Base-by-base conservation (phyloP, 2,329 filamentous ascomycete species). In the Bertia moriformis region DNA sequence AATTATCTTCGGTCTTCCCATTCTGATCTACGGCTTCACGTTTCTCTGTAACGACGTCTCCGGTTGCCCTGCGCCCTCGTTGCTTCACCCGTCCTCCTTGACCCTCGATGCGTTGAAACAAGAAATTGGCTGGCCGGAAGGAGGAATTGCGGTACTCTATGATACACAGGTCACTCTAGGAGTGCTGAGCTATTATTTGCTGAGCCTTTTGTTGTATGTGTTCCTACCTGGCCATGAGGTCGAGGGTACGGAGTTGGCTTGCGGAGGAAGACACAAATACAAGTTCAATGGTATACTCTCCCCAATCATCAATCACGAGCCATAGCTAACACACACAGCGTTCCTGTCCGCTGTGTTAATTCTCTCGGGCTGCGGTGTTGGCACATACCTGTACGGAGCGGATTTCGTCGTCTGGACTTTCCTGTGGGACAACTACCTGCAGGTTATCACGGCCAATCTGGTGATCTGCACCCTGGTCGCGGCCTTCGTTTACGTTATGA, bases 31-130 rank as follows among this genome's bases (percentile, higher is more conserved):
- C 61, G 55, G 78, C 49, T 80, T 89, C 53, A 71, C 78, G 37
- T 93, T 95, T 54, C 66, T 81, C 50, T 95, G 89, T 70, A 96
- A 95, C 62, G 88, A 96, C 57, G 66, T 93, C 45, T 81, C 85
- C 5, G 89, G 91, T 42, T 96, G 91, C 54, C 91, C 89, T 37
- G 79, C 84, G 2, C 86, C 88, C 3, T 86, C 83, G 3, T 67
- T 89, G 5, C 69, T 93, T 27, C 68, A 71, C 47, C 87, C 83
- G 20, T 77, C 71, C 41, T 81, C 73, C 5, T 62, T 94, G 43
- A 77, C 77, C 32, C 63, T 87, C 37, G 72, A 79, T 15, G 71
- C 73, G 49, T 63, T 95, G 48, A 91, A 89, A 63, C 55, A 65
- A 40, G 86, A 95, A 52, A 74, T 85, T 33, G 86, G 83, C 48